A percentile compares a stretch with the other conserved stretches of the same genome.
phyloP scores from a whole-genome alignment of 176 grass and related monocot species.

The Carex parvula region DNA sequence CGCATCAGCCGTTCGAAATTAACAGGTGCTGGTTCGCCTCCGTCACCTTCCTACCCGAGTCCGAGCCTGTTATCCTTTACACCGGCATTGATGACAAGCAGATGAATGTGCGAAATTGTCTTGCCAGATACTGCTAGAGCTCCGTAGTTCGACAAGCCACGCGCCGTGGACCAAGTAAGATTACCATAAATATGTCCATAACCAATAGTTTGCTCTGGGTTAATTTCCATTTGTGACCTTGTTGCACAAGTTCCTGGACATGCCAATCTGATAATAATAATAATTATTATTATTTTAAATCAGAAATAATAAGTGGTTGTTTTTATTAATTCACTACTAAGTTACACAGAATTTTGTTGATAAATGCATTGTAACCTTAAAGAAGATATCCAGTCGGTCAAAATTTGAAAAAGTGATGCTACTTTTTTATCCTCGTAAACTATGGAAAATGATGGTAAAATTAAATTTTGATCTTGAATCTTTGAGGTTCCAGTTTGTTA shows the following conservation, averaged over 20 bases:
- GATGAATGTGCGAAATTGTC: conserved; percentile 47
- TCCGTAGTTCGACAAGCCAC: not conserved
- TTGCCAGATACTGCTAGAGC: not conserved
- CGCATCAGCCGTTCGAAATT: conserved; percentile 38
- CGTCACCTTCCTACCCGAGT: conserved; percentile 25
- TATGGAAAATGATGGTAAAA: not conserved
- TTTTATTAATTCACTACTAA: not conserved
- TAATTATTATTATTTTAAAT: not conserved
- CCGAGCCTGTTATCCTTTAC: conserved; percentile 44
- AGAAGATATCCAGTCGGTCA: not conserved
- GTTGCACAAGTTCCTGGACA: too few species aligned
- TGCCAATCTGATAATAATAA: not conserved
- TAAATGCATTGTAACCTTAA: not conserved
- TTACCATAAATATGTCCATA: not conserved
- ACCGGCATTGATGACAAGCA: conserved; percentile 19
- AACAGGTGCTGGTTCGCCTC: conserved; percentile 52
- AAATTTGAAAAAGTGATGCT: not conserved
- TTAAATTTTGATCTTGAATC: not conserved
- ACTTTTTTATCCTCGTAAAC: not conserved
- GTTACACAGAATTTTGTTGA: not conserved
- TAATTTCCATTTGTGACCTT: too few species aligned
- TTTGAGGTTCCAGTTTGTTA: not conserved
- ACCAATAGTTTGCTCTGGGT: too few species aligned
- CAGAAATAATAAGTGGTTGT: not conserved
- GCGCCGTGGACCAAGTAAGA: not conserved